Percentiles rank a stretch among this genome's conserved stretches.
phyloP scores from a whole-genome alignment of 2,329 filamentous ascomycete species.

The Phialophora expanda region DNA sequence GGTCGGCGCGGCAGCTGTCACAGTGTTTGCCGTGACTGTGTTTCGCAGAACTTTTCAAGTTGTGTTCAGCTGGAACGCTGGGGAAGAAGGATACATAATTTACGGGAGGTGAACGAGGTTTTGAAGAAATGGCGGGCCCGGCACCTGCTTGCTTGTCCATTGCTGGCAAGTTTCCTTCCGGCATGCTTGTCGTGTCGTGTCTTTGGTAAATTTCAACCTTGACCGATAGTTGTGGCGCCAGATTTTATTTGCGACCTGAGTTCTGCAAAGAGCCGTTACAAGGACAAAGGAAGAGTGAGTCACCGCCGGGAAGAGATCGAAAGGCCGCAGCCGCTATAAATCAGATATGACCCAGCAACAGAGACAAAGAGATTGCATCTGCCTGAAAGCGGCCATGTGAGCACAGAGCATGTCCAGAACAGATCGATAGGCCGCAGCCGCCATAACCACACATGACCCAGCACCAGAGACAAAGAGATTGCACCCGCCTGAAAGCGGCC shows the following conservation, averaged over 20 bases:
- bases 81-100: neutral
- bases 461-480: too few relatives aligned
- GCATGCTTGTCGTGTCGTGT: slow-evolving; percentile 10
- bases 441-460: too few relatives aligned
- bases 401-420: too few relatives aligned
- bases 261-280: too few relatives aligned
- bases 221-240: slow-evolving; percentile 10
- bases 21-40: slow-evolving; percentile 12
- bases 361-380: slow-evolving; percentile 3
- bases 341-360: neutral
- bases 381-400: too few relatives aligned
- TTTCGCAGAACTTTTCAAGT: neutral
- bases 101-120: neutral
- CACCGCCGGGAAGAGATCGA: neutral
- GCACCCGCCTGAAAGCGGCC: neutral
- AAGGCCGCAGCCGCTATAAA: neutral
- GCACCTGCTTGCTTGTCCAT: slow-evolving; percentile 16
- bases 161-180: slow-evolving; percentile 9
- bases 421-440: too few relatives aligned
- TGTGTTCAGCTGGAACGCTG: neutral
- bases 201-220: slow-evolving; percentile 14
- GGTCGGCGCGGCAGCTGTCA: neutral
- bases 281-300: neutral
- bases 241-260: neutral
- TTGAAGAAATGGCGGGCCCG: slow-evolving; percentile 3